Conservation (phyloP, 305 asterid genomes). For the Fraxinus platypoda region DNA sequence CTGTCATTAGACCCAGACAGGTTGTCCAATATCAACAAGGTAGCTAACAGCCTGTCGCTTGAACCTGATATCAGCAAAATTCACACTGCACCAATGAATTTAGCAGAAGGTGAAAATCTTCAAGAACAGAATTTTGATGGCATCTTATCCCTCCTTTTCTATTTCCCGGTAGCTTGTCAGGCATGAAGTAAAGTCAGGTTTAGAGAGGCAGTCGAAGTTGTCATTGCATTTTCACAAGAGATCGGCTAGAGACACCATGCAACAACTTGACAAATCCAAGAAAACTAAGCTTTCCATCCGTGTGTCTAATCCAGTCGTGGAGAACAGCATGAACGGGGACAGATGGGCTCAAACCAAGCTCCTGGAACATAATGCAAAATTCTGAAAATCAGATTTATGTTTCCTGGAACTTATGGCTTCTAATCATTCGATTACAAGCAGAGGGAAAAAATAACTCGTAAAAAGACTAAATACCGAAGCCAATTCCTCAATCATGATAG, state of each 20-base stretch:
- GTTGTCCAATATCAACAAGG: background rate
- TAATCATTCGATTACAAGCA: background rate
- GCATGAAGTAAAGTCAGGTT: background rate
- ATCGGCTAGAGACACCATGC: conserved; percentile 65
- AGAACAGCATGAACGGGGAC: conserved; percentile 73
- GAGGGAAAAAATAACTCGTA: background rate
- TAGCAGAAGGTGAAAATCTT: background rate
- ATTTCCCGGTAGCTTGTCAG: background rate
- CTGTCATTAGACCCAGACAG: background rate
- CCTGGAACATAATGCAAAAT: conserved; percentile 38
- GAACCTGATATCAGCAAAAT: background rate
- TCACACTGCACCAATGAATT: background rate
- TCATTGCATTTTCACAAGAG: conserved; percentile 50
- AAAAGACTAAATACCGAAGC: conserved; percentile 51
- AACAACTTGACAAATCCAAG: conserved; percentile 63
- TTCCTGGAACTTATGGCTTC: background rate
- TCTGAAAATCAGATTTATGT: background rate
- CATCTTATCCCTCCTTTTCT: conserved; percentile 2
- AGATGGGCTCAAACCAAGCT: conserved; percentile 70
- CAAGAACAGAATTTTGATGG: background rate
- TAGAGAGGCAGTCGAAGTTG: background rate
- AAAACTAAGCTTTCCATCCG: conserved; percentile 77
- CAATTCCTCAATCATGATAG: conserved; percentile 67
- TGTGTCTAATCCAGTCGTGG: conserved; percentile 68
- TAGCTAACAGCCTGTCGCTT: background rate